Conservation (phyloP, 345 rosid species). For the Euphorbia pulcherrima region DNA sequence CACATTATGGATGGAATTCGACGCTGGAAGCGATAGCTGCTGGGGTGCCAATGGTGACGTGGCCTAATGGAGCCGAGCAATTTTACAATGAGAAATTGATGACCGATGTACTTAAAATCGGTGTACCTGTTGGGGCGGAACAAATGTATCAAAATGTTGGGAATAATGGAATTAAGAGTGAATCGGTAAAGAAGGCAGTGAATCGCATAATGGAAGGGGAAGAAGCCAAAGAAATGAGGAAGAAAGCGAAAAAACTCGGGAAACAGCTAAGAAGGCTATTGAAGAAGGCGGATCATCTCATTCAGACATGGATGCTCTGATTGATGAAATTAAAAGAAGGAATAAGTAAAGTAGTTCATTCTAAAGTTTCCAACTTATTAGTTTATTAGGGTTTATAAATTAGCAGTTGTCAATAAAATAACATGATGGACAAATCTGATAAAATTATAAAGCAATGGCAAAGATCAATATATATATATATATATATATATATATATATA, state of each 20-base stretch:
- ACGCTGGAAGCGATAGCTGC: conserved; percentile 43
- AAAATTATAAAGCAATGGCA: too few species aligned
- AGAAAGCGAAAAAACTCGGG: conserved; percentile 15
- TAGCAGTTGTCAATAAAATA: too few species aligned
- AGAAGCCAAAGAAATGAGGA: conserved; percentile 39
- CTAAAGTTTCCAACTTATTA: too few species aligned
- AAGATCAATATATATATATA: too few species aligned
- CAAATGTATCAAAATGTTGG: too few species aligned
- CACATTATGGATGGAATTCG: conserved; percentile 75
- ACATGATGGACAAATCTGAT: too few species aligned
- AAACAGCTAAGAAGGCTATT: conserved; percentile 21
- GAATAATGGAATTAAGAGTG: conserved; percentile 37
- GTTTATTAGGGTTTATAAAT: conserved; percentile 7
- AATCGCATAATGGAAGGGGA: conserved; percentile 42
- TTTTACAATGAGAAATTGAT: conserved; percentile 55
- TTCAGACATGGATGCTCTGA: conserved; percentile 14
- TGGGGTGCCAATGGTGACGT: conserved; percentile 54
- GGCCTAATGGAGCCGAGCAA: conserved; percentile 59
- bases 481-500: too few species aligned
- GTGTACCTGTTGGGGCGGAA: conserved; percentile 41
- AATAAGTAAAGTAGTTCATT: not conserved
- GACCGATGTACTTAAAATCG: conserved; percentile 41
- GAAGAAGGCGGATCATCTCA: conserved; percentile 43
- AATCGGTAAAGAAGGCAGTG: conserved; percentile 37
- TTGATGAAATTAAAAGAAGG: too few species aligned